Conservation (phyloP, 2,329 filamentous ascomycete genomes). For the Claviceps digitariae region DNA sequence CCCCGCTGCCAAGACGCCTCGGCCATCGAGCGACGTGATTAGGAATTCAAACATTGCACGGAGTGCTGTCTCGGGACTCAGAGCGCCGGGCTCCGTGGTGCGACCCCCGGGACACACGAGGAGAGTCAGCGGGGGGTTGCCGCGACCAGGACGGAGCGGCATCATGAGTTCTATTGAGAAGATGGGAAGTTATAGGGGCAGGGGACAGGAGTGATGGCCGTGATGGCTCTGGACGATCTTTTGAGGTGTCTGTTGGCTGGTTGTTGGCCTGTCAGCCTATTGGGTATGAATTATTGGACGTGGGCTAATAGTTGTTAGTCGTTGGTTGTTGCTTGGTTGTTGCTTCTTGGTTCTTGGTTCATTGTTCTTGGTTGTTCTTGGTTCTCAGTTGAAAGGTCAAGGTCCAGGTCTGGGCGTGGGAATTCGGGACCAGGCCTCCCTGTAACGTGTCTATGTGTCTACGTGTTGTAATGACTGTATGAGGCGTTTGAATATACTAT, state of each 20-base stretch:
- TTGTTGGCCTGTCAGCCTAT: too few relatives aligned
- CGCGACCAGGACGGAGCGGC: constrained; percentile 48
- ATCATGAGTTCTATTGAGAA: constrained; percentile 79
- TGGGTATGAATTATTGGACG: too few relatives aligned
- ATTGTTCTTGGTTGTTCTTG: too few relatives aligned
- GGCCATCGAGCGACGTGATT: constrained; percentile 40
- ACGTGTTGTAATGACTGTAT: constrained; percentile 1
- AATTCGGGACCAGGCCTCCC: too few relatives aligned
- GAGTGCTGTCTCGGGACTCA: constrained; percentile 41
- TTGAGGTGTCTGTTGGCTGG: background rate
- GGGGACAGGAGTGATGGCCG: constrained; percentile 1
- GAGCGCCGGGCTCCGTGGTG: constrained; percentile 42
- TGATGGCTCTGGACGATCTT: too few relatives aligned
- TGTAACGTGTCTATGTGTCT: too few relatives aligned
- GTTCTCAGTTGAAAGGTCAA: too few relatives aligned
- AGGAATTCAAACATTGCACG: background rate
- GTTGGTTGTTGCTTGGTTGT: too few relatives aligned
- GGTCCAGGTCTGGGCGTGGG: too few relatives aligned
- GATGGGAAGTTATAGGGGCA: constrained; percentile 55
- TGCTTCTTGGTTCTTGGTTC: too few relatives aligned
- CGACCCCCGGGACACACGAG: constrained; percentile 30
- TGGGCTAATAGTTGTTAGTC: too few relatives aligned
- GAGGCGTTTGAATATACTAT: background rate
- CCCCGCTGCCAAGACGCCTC: constrained; percentile 22
- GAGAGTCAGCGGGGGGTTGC: constrained; percentile 31